Evolutionary conservation across 768 basidiomycete genomes (phyloP).

Genomic region (Phylloporus arenicola): DNA sequence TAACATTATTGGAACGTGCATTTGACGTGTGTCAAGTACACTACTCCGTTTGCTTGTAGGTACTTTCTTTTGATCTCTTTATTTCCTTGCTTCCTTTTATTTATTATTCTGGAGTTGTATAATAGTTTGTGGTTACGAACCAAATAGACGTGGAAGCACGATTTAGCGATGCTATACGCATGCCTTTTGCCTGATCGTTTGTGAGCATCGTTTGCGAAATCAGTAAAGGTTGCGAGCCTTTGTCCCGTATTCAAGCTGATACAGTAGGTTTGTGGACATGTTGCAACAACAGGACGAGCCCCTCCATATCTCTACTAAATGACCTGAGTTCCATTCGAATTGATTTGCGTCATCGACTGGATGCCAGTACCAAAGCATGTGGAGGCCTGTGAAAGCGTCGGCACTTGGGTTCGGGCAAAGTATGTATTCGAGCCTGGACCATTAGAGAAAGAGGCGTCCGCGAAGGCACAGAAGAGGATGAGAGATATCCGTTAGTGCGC

Average conservation of each 20-base stretch:
- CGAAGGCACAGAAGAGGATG: neutral
- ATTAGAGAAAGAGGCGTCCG: neutral
- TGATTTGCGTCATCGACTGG: neutral
- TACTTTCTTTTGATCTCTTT: conserved; percentile 7
- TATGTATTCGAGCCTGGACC: no score
- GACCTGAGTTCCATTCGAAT: neutral
- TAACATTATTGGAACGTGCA: conserved; percentile 25
- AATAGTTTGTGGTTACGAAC: conserved; percentile 1
- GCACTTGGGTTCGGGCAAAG: neutral
- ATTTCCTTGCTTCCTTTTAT: neutral
- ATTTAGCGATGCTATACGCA: neutral
- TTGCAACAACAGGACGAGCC: no score
- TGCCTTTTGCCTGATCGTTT: neutral
- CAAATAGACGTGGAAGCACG: conserved; percentile 8
- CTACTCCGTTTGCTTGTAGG: conserved; percentile 16
- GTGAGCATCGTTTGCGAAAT: neutral
- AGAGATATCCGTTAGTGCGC: neutral
- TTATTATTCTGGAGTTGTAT: conserved; percentile 7
- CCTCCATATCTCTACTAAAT: neutral
- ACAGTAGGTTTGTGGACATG: no score
- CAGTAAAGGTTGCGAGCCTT: neutral
- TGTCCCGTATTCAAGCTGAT: no score
- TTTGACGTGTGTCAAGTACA: neutral
- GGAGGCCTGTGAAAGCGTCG: neutral
- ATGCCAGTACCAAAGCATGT: neutral